phyloP scores from a whole-genome alignment of 768 basidiomycete species.

The Panus rudis region DNA sequence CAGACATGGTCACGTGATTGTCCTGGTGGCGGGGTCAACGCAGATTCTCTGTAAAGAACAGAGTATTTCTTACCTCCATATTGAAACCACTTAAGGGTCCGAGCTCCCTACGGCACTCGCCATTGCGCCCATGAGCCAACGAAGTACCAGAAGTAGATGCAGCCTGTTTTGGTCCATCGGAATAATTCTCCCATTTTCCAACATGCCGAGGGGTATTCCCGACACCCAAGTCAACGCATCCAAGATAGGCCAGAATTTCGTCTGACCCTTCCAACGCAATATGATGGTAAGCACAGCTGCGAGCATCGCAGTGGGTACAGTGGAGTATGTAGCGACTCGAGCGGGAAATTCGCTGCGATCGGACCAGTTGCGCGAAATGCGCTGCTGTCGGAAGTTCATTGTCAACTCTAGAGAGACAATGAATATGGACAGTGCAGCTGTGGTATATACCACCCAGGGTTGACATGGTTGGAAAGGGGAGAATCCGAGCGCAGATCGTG shows the following conservation, averaged over 20 bases:
- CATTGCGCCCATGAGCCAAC: conserved; percentile 2
- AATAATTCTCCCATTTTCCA: conserved; percentile 21
- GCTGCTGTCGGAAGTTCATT: background rate
- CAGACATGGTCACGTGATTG: too few relatives aligned
- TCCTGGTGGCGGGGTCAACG: too few relatives aligned
- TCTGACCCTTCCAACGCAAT: background rate
- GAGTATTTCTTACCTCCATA: too few relatives aligned
- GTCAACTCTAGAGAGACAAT: background rate
- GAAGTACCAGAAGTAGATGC: conserved; percentile 20
- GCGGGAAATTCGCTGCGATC: background rate
- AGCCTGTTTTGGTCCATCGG: conserved; percentile 19
- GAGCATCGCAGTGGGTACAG: background rate
- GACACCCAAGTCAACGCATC: conserved; percentile 22
- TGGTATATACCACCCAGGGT: background rate
- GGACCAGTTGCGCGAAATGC: background rate
- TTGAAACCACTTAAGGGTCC: too few relatives aligned
- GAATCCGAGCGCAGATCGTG: conserved; percentile 19
- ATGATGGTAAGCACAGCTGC: background rate
- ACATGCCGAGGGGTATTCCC: conserved; percentile 21
- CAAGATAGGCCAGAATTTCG: conserved; percentile 4
- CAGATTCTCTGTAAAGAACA: too few relatives aligned
- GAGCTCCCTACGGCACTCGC: background rate
- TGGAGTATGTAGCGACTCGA: background rate
- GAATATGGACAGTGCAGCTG: background rate
- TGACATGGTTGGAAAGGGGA: conserved; percentile 4